These are phyloP conservation scores for Ophiobolus disseminans DNA, from an alignment of 2,329 filamentous ascomycete species.

Conservation along the genomic window DNA sequence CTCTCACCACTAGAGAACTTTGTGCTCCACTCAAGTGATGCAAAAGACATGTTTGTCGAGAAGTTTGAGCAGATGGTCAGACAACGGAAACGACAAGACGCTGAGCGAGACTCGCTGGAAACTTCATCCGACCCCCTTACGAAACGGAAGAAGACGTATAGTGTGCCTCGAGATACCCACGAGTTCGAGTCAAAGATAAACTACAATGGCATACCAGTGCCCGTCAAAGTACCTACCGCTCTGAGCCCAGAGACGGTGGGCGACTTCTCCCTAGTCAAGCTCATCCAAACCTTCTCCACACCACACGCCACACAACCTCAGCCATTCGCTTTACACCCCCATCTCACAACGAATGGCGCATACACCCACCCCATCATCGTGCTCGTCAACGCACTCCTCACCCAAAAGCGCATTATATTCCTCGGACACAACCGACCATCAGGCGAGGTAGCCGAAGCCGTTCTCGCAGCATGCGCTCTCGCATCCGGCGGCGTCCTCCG, in stretches of 20 bases:
- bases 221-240: conserved; percentile 93
- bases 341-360: conserved; percentile 89
- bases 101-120: conserved; percentile 41
- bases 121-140: conserved; percentile 49
- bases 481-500: conserved; percentile 90
- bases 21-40: conserved; percentile 87
- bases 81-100: conserved; percentile 75
- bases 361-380: conserved; percentile 95
- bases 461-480: conserved; percentile 92
- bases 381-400: conserved; percentile 90
- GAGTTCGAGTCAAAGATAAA: conserved; percentile 95
- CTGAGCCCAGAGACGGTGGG: conserved; percentile 95
- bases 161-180: conserved; percentile 89
- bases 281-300: conserved; percentile 91
- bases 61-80: conserved; percentile 97
- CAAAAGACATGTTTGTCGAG: conserved; percentile 95
- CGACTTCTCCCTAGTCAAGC: conserved; percentile 95
- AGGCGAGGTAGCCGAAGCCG: conserved; percentile 95
- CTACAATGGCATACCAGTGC: conserved; percentile 96
- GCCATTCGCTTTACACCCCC: conserved; percentile 84
- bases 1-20: conserved; percentile 83
- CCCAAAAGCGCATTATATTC: conserved; percentile 96
- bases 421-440: conserved; percentile 94
- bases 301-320: conserved; percentile 83
- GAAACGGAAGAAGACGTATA: conserved; percentile 68